Percentiles rank a stretch among this genome's conserved stretches.
phyloP scores from a whole-genome alignment of 225 moss, liverwort and hornwort species.

The Marchantia polymorpha region DNA sequence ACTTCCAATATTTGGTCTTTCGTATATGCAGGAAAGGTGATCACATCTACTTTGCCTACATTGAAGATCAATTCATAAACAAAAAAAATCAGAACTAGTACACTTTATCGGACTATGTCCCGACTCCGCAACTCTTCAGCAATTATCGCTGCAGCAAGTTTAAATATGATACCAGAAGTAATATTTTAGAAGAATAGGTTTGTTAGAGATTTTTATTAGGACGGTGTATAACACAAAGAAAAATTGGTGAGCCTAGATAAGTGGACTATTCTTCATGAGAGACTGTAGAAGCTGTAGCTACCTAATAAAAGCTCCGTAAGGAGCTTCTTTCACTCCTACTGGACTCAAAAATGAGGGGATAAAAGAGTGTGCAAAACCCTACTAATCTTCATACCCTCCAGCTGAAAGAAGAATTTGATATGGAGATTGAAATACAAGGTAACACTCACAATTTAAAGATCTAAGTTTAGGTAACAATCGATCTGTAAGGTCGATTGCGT shows the following conservation, averaged over 20 bases:
- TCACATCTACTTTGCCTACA: slow-evolving; percentile 79
- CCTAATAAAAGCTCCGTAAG: not conserved
- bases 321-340: no score
- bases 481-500: slow-evolving; percentile 91
- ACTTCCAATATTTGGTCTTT: slow-evolving; percentile 78
- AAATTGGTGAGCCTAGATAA: not conserved
- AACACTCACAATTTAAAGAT: slow-evolving; percentile 66
- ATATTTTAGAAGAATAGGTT: not conserved
- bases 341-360: not conserved
- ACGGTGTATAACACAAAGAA: not conserved
- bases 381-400: not conserved
- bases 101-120: not conserved
- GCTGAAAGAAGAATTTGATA: not conserved
- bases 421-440: not conserved
- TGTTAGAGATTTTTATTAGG: not conserved
- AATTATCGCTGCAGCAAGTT: not conserved
- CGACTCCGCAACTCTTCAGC: not conserved
- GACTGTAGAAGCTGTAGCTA: not conserved
- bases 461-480: slow-evolving; percentile 75
- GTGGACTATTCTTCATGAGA: not conserved
- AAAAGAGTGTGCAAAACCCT: not conserved
- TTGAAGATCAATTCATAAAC: not conserved
- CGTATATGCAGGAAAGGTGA: slow-evolving; percentile 87
- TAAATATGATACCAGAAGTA: not conserved
- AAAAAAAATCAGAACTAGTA: not conserved